Conservation (phyloP, 1,139 yeast genomes). For the Geotrichum fermentans region DNA sequence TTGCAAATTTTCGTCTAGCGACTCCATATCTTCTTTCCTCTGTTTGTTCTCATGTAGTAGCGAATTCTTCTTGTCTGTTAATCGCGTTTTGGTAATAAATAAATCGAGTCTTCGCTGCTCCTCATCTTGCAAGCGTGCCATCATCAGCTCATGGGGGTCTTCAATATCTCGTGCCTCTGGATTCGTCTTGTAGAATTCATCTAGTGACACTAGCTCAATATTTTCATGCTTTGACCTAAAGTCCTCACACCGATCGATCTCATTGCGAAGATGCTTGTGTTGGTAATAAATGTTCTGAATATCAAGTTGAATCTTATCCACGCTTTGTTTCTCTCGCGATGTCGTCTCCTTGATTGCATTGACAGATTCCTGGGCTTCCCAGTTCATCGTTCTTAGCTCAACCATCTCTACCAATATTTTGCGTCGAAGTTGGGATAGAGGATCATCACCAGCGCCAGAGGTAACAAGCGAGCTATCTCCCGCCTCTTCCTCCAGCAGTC, state of each 20-base stretch:
- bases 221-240: slow-evolving; percentile 30
- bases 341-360: slow-evolving; percentile 27
- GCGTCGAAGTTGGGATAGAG: slow-evolving; percentile 20
- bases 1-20: slow-evolving; percentile 28
- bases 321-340: slow-evolving; percentile 26
- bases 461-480: background rate
- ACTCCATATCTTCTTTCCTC: slow-evolving; percentile 30
- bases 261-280: slow-evolving; percentile 33
- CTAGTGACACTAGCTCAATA: slow-evolving; percentile 34
- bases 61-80: slow-evolving; percentile 25
- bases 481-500: background rate
- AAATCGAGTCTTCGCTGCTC: slow-evolving; percentile 31
- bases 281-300: slow-evolving; percentile 36
- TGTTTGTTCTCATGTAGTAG: slow-evolving; percentile 29
- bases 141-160: slow-evolving; percentile 29
- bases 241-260: slow-evolving; percentile 32
- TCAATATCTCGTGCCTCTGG: slow-evolving; percentile 26
- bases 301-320: slow-evolving; percentile 32
- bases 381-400: slow-evolving; percentile 29
- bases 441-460: slow-evolving; percentile 2
- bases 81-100: slow-evolving; percentile 28
- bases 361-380: slow-evolving; percentile 29
- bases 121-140: slow-evolving; percentile 36
- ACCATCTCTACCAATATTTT: slow-evolving; percentile 27
- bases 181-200: slow-evolving; percentile 30